Evolutionary conservation across 257 asterid genomes (phyloP), one percentile per base, ranked within the genome.

Genomic region (Haberlea rhodopensis): DNA sequence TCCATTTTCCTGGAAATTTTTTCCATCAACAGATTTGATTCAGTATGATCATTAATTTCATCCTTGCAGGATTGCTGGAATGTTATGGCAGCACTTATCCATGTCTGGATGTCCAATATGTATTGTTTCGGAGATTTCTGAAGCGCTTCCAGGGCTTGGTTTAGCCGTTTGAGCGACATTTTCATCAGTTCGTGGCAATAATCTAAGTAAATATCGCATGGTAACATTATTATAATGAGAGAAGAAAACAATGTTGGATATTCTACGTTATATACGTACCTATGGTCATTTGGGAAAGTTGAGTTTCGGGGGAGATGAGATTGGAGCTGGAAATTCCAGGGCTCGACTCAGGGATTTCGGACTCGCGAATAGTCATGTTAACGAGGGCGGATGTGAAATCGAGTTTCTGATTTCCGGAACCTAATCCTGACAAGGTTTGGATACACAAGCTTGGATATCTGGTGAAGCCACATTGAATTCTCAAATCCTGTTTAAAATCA

Each of bases 31-130:
- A 32, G 19, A 31, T 84, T 72, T 0, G 86, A 68, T 0, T 63
- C 6, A 5, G 77, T 76, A 40, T 80, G 78, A 7, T 20, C 53
- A 31, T 74, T 60, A 0, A 75, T 81, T 18, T 76, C 27, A 2
- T 89, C 96, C 69, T 85, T 89, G 78, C 96, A 89, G 0, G 86
- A 65, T 66, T 87, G 75, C 10, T 87, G 89, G 78, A 64, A 89
- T 10, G 96, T 89, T 5, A 89, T 43, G 20, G 81, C 83, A 6
- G 94, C 94, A 58, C 96, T 89, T 0, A 89, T 76, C 94, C 87
- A 89, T 26, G 96, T 85, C 48, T 87, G 95, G 57, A 89, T 83
- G 64, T 89, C 91, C 2, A 19, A 63, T 32, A 85, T 89, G 72
- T 85, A 49, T 19, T 71, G 77, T 40, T 13, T 28, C 8, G 95